Conservation (phyloP, 1,284 basidiomycete species). For the Schizopora paradoxa region DNA sequence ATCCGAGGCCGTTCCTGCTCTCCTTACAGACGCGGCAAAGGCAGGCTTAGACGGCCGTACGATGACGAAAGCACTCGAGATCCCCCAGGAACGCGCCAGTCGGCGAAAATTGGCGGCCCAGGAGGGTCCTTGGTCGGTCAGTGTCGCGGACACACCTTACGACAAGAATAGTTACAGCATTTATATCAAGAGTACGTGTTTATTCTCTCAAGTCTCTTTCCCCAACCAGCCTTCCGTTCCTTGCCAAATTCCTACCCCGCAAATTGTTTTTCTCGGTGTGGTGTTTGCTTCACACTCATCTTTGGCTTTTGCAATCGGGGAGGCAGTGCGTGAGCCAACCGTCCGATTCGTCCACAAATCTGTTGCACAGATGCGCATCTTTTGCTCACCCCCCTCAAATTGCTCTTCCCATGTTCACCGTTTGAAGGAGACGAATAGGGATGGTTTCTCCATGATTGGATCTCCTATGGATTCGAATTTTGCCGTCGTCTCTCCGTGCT, state of each 20-base stretch:
- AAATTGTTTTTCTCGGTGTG: neutral
- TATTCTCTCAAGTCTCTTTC: conserved; percentile 10
- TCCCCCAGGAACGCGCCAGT: conserved; percentile 25
- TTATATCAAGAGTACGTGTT: conserved; percentile 48
- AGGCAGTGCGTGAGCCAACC: too few relatives aligned
- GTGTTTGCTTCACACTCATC: too few relatives aligned
- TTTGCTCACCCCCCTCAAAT: too few relatives aligned
- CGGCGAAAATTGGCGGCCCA: conserved; percentile 41
- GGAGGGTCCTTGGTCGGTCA: conserved; percentile 70
- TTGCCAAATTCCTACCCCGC: conserved; percentile 14
- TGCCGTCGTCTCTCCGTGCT: too few relatives aligned
- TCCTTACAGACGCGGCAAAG: conserved; percentile 29
- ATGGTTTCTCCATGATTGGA: too few relatives aligned
- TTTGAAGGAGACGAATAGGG: too few relatives aligned
- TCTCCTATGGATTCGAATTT: too few relatives aligned
- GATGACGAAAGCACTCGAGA: conserved; percentile 11
- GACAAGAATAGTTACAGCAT: conserved; percentile 56
- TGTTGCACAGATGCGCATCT: too few relatives aligned
- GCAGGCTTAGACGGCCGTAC: conserved; percentile 17
- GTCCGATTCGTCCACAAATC: too few relatives aligned
- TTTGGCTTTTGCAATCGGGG: too few relatives aligned
- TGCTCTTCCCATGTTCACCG: too few relatives aligned
- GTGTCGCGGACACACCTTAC: conserved; percentile 65
- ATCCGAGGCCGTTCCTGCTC: conserved; percentile 22
- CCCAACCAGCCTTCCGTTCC: conserved; percentile 22